phyloP scores from a whole-genome alignment of 352 stramenopile species.

The Poterioochromonas sp. region DNA sequence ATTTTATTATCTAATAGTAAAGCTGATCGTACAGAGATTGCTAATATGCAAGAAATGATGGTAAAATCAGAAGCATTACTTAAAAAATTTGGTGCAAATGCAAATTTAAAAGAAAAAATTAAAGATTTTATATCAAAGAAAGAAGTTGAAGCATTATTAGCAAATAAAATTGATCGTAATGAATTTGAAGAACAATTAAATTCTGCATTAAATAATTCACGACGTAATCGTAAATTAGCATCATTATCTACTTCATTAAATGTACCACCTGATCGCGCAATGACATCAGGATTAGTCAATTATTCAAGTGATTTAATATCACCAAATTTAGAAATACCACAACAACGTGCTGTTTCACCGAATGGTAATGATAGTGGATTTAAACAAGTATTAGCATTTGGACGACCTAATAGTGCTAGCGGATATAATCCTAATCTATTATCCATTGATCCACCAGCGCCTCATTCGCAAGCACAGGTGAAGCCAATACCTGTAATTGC shows the following conservation, averaged over 20 bases:
- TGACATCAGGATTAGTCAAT: too few species aligned
- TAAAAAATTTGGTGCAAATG: background rate
- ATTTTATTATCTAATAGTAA: conserved; percentile 3
- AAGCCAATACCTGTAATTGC: background rate
- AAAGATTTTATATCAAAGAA: conserved; percentile 20
- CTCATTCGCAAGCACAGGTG: too few species aligned
- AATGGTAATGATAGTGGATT: too few species aligned
- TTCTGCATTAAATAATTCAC: background rate
- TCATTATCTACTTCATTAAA: background rate
- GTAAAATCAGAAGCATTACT: conserved; percentile 14
- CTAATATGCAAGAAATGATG: conserved; percentile 20
- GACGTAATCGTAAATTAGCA: background rate
- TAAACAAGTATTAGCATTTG: too few species aligned
- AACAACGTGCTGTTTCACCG: background rate
- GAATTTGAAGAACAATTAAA: conserved; percentile 7
- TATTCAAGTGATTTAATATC: too few species aligned
- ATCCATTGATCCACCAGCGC: too few species aligned
- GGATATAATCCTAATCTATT: too few species aligned
- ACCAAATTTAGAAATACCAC: background rate
- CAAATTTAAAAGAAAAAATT: background rate
- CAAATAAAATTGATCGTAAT: conserved; percentile 1
- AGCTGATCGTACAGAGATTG: conserved; percentile 18
- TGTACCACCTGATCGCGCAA: background rate
- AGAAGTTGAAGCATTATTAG: conserved; percentile 5
- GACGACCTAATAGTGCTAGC: too few species aligned